These are phyloP conservation scores for Volvox carteri DNA, from an alignment of 163 green algal genomes.

Conservation along the genomic window DNA sequence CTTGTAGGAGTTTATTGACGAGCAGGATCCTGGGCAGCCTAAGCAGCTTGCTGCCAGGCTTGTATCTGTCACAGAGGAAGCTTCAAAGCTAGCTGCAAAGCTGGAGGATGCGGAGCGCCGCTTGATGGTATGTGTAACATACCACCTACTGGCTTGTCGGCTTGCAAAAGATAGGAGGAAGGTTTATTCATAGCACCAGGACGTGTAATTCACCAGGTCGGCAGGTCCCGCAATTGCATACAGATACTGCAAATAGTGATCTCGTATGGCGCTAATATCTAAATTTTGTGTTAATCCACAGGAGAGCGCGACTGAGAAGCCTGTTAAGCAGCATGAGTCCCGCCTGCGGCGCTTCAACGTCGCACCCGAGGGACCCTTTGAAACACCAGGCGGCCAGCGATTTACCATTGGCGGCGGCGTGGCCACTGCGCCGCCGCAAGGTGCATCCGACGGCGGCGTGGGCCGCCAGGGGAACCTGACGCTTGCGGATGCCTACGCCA, in stretches of 20 bases:
- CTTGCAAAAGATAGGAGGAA: no score
- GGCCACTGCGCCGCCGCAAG: not conserved
- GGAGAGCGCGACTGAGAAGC: conserved; percentile 29
- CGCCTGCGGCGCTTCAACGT: conserved; percentile 23
- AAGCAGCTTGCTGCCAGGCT: conserved; percentile 40
- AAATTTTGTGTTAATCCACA: no score
- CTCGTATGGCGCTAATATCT: no score
- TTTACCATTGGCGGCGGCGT: not conserved
- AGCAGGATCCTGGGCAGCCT: not conserved
- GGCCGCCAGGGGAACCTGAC: conserved; percentile 21
- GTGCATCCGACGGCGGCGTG: not conserved
- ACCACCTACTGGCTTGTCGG: no score
- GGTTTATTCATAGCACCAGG: no score
- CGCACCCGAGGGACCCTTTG: not conserved
- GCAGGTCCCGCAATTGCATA: no score
- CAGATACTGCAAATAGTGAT: no score
- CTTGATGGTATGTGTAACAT: conserved; percentile 11
- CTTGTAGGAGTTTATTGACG: conserved; percentile 35
- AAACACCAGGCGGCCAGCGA: not conserved
- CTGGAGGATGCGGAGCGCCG: conserved; percentile 46
- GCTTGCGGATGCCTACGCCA: not conserved
- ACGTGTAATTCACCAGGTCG: no score
- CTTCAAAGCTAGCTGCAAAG: not conserved
- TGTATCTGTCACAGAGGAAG: conserved; percentile 38
- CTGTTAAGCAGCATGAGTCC: conserved; percentile 17